Percentiles rank a stretch among this genome's conserved stretches.
phyloP scores from a whole-genome alignment of 2,329 filamentous ascomycete genomes.

The Colletotrichum magnum region DNA sequence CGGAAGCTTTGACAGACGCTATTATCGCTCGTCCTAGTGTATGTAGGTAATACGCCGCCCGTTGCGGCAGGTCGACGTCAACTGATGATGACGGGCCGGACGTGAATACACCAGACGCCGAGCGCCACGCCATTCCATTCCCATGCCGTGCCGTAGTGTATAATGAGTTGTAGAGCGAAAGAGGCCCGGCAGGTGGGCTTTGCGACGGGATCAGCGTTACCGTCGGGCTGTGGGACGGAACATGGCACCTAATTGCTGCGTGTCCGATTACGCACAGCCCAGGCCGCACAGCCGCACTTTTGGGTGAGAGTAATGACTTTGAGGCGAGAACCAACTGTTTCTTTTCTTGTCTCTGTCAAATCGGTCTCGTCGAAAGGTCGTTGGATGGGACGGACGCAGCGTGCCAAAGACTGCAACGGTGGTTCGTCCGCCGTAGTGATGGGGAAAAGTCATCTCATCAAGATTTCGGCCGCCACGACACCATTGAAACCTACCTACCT shows the following conservation, averaged over 20 bases:
- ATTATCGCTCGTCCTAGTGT: not conserved
- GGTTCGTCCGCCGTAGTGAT: slow-evolving; percentile 24
- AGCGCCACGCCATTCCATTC: not conserved
- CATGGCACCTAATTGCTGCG: slow-evolving; percentile 3
- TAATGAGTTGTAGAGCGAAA: not conserved
- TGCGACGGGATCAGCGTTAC: slow-evolving; percentile 4
- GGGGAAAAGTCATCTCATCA: slow-evolving; percentile 27
- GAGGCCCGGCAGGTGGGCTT: slow-evolving; percentile 17
- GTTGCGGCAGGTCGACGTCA: slow-evolving; percentile 26
- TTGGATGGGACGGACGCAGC: slow-evolving; percentile 11
- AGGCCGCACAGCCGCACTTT: not conserved
- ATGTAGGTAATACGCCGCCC: not conserved
- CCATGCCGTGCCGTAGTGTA: not conserved
- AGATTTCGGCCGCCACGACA: slow-evolving; percentile 14
- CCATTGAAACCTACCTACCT: not conserved
- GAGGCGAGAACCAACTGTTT: not conserved
- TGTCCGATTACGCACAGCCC: slow-evolving; percentile 3
- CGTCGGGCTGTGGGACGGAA: not conserved
- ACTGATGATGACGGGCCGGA: slow-evolving; percentile 33
- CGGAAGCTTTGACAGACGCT: slow-evolving; percentile 3
- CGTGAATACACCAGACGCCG: not conserved
- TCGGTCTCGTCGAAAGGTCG: not conserved
- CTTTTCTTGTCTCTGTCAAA: not conserved
- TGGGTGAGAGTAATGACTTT: not conserved
- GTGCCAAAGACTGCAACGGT: slow-evolving; percentile 19